phyloP scores from a whole-genome alignment of 2,329 filamentous ascomycete species.

The Ophiostoma triangulosporum region DNA sequence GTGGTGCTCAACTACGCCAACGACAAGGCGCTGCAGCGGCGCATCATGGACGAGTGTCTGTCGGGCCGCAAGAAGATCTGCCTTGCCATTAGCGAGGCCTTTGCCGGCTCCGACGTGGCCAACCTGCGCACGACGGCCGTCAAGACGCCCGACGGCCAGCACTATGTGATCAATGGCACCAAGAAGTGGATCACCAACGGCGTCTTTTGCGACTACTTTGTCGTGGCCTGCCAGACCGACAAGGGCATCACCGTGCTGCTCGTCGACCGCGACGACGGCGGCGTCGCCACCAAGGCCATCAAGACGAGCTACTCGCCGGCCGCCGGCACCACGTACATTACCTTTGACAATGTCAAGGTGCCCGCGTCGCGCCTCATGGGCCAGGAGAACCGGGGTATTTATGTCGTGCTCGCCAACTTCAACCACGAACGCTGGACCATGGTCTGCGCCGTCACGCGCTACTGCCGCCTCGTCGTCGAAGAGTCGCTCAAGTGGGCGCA shows the following conservation, averaged over 20 bases:
- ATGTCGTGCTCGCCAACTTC: slow-evolving; percentile 75
- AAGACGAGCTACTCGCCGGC: slow-evolving; percentile 71
- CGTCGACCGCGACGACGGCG: slow-evolving; percentile 58
- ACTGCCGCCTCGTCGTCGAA: slow-evolving; percentile 57
- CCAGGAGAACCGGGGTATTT: slow-evolving; percentile 73
- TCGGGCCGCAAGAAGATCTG: slow-evolving; percentile 79
- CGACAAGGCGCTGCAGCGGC: slow-evolving; percentile 50
- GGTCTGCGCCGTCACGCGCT: slow-evolving; percentile 51
- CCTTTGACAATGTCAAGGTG: slow-evolving; percentile 78
- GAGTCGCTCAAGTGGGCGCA: slow-evolving; percentile 82
- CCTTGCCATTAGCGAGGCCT: slow-evolving; percentile 77
- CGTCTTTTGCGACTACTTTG: slow-evolving; percentile 70
- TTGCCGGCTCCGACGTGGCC: slow-evolving; percentile 73
- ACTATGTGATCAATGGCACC: slow-evolving; percentile 57
- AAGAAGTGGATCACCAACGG: slow-evolving; percentile 69
- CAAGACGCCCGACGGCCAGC: slow-evolving; percentile 61
- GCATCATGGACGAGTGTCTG: slow-evolving; percentile 58
- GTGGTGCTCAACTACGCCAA: slow-evolving; percentile 68
- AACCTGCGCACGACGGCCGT: slow-evolving; percentile 64
- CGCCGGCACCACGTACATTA: slow-evolving; percentile 66
- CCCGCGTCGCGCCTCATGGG: slow-evolving; percentile 66
- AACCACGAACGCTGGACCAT: slow-evolving; percentile 78
- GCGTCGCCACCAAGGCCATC: slow-evolving; percentile 63
- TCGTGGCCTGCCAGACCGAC: slow-evolving; percentile 64
- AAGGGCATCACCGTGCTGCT: slow-evolving; percentile 69